Percentiles rank a stretch among this genome's conserved stretches.
Evolutionary conservation across 164 flowering plant genomes (phyloP).

Genomic region (Chimonanthus salicifolius): DNA sequence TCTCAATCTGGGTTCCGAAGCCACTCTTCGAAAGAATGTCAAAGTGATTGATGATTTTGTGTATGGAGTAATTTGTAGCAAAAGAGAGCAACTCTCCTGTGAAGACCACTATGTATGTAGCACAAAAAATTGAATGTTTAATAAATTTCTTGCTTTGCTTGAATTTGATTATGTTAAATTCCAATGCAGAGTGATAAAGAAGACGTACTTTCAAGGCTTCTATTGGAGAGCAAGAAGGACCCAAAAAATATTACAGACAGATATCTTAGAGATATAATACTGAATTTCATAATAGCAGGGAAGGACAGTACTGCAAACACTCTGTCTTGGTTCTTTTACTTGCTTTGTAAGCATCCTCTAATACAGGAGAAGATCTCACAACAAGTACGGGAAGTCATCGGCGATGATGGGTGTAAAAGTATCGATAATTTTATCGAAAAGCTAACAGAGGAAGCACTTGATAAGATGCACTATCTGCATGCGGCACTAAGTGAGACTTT

Average conservation of each 20-base stretch:
- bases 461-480: conserved; percentile 75
- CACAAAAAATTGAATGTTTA: background rate
- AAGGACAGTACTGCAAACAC: conserved; percentile 44
- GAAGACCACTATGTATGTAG: conserved; percentile 30
- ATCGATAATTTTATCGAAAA: conserved; percentile 27
- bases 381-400: conserved; percentile 27
- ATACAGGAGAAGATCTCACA: conserved; percentile 40
- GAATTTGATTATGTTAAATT: background rate
- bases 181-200: conserved; percentile 24
- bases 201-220: conserved; percentile 52
- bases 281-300: conserved; percentile 50
- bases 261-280: conserved; percentile 45
- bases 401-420: background rate
- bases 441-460: conserved; percentile 41
- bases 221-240: conserved; percentile 34
- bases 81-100: conserved; percentile 27
- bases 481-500: conserved; percentile 72
- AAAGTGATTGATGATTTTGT: conserved; percentile 44
- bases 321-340: conserved; percentile 51
- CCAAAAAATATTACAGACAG: conserved; percentile 32
- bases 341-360: conserved; percentile 50
- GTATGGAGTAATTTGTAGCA: conserved; percentile 31
- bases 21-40: conserved; percentile 41
- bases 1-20: conserved; percentile 57
- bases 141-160: background rate